Evolutionary conservation across 2,329 filamentous ascomycete species (phyloP), one percentile per base, ranked within the genome.

Genomic region (Metarhizium guizhouense): DNA sequence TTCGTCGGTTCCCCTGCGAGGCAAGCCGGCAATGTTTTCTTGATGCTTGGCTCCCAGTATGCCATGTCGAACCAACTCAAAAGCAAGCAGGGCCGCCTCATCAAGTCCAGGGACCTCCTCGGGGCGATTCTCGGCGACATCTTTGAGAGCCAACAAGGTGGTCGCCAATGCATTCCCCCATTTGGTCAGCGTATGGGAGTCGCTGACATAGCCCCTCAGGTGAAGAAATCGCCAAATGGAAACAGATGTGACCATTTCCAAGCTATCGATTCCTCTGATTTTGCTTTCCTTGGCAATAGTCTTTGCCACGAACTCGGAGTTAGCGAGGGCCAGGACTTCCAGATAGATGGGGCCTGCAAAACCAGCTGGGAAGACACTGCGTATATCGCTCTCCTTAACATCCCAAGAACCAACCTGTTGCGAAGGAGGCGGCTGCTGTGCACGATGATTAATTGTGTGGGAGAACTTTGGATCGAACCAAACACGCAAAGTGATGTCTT

Each of bases 151-250:
- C 56, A 84, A 75, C 30, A 95, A 73, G 3, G 88, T 85, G 34
- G 82, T 81, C 34, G 85, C 84, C 43, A 97, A 76, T 20, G 89
- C 89, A 63, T 85, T 84, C 16, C 93, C 94, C 90, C 91, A 96
- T 8, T 76, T 72, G 8, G 92, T 96, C 58, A 96, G 78, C 57
- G 85, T 82, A 70, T 97, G 93, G 51, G 82, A 77, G 52, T 85
- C 79, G 62, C 94, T 83, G 50, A 95, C 79, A 65, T 96, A 99
- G 29, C 87, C 91, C 57, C 92, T 84, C 51, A 97, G 78, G 66
- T 96, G 90, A 25, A 99, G 78, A 71, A 96, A 94, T 55, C 91
- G 84, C 87, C 90, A 96, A 57, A 93, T 80, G 6, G 86, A 83
- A 63, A 96, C 89, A 18, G 82, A 82, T 7, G 78, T 72, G 54